Base-by-base conservation (phyloP, 495 filamentous ascomycete species). In the Neohortaea acidophila region DNA sequence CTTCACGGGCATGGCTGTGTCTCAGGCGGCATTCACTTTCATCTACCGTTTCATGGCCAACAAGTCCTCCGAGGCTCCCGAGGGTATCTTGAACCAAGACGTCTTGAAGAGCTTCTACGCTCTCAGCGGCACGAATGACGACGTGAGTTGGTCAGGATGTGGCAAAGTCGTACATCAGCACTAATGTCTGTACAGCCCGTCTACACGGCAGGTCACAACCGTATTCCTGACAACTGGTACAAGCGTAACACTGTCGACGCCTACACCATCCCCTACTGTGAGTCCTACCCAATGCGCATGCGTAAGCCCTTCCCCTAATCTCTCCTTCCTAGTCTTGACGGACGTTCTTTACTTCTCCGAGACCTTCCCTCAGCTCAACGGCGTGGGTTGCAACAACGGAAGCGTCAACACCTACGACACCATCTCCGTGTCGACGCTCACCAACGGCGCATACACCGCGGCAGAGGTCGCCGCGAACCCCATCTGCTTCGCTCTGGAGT, bases 211-310 rank as follows among this genome's bases (percentile, higher is more conserved):
- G 56, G 56, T 11, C 24, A 51, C 19, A 55, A 59, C 34, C 38
- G 40, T n/a, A 56, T 59, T 22, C 73, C 73, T 0, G 59, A 70
- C 20, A 77, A 77, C 44, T 77, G 69, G 71, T 75, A 75, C 54
- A 67, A 64, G 32, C 62, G 68, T 3, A 48, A 44, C 33, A 22
- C 18, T 1, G 24, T n/a, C 27, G 49, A 52, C 18, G 41, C 60
- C 14, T 66, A 70, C 39, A 53, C 57, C 2, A 51, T 67, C 37
- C 52, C 46, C 2, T 68, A 55, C 48, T 47, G 27, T 41, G 23
- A 20, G 36, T 13, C 29, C 7, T 9, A 9, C 29, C 29, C 35
- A 12, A 17, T 24, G 17, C 21, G 6, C 9, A 17, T 15, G 7
- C n/a, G n/a, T 3, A 5, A 6, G 15, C 6, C 18, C 8, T 20